Evolutionary conservation across 2,329 filamentous ascomycete genomes (phyloP), one percentile per base, ranked within the genome.

Genomic region (Tolypocladium tundrense): DNA sequence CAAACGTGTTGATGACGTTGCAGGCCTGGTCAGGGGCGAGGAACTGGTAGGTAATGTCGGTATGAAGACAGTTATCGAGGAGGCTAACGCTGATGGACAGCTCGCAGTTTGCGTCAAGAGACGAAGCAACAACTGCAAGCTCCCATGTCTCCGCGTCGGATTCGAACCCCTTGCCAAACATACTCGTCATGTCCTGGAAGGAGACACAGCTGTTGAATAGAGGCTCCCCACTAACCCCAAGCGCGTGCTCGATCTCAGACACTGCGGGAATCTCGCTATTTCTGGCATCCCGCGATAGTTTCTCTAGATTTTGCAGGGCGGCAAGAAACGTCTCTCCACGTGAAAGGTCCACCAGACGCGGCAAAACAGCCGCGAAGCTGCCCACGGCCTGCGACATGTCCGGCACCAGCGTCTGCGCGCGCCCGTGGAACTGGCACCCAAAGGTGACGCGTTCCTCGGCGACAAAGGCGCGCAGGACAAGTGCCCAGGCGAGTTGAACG

Each of bases 401-500:
- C 0, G 71, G 68, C 0, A 76, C 70, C 3, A 76, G 67, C 11
- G 74, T 69, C 7, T 76, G 71, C 19, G 78, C 75, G 5, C 79
- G 71, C 0, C 77, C 78, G 0, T 70, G 66, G 3, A 76, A 73
- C 40, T 76, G 74, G 58, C 75, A 80, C 1, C 83, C 84, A 60
- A 86, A 86, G 42, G 78, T 76, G 9, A 85, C 77, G 13, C 77
- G 74, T 27, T 79, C 72, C 19, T 73, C 73, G 1, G 80, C 80
- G 3, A 80, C 76, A 61, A 83, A 85, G 1, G 76, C 73, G 2
- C 81, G 77, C 0, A 85, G 70, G 0, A 85, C 73, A 24, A 87
- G 70, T 0, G 76, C 80, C 83, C 83, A 87, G 0, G 83, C 82
- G n/a, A 83, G 75, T 31, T 80, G 77, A 4, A 86, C 71, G 4